These are phyloP conservation scores for Fusarium pseudoanthophilum DNA, from an alignment of 2,329 filamentous ascomycete species.

Conservation along the genomic window DNA sequence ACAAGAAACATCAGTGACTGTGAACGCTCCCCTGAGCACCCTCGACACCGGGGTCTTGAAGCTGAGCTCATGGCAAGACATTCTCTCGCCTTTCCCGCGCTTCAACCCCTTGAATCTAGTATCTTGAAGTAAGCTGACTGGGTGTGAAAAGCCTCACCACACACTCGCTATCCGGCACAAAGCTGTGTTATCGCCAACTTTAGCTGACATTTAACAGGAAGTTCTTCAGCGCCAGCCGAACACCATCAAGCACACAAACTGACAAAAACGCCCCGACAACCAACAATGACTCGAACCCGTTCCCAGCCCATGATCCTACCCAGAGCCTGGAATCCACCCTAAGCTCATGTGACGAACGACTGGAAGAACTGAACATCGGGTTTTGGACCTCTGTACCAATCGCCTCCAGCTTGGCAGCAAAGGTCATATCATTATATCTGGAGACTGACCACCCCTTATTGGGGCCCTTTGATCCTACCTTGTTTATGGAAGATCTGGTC, in stretches of 20 bases:
- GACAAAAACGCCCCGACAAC: neutral
- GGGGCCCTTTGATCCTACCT: slow-evolving; percentile 49
- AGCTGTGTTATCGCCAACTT: neutral
- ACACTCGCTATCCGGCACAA: neutral
- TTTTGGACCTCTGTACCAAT: slow-evolving; percentile 51
- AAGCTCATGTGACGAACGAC: slow-evolving; percentile 40
- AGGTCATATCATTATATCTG: slow-evolving; percentile 51
- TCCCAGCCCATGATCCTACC: neutral
- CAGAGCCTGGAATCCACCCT: neutral
- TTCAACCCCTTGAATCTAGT: slow-evolving; percentile 6
- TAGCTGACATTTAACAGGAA: neutral
- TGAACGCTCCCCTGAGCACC: neutral
- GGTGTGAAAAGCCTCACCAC: neutral
- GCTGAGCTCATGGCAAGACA: slow-evolving; percentile 31
- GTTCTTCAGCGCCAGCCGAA: neutral
- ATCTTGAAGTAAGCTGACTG: slow-evolving; percentile 13
- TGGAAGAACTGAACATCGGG: slow-evolving; percentile 44
- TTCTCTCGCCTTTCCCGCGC: slow-evolving; percentile 17
- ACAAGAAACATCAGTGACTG: neutral
- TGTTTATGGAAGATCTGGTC: slow-evolving; percentile 51
- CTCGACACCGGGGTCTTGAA: slow-evolving; percentile 11
- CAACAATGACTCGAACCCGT: slow-evolving; percentile 3
- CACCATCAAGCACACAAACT: neutral
- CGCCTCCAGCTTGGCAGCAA: slow-evolving; percentile 45
- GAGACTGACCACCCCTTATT: slow-evolving; percentile 53